These are phyloP conservation scores for Luvunga scandens DNA, from an alignment of 345 rosid species.

Conservation along the genomic window DNA sequence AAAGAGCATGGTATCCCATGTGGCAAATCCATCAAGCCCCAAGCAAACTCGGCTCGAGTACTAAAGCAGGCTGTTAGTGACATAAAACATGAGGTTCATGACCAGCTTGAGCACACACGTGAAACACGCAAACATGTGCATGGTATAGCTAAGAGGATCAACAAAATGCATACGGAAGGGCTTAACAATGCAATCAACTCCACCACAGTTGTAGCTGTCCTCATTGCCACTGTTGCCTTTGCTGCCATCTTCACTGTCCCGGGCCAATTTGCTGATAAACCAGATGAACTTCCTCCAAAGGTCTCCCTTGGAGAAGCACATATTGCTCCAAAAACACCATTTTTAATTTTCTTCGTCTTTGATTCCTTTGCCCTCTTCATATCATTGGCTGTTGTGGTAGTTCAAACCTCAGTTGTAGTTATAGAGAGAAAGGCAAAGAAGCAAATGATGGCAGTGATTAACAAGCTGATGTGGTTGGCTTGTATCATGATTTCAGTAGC, in stretches of 20 bases:
- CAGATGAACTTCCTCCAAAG: slow-evolving; percentile 20
- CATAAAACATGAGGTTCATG: slow-evolving; percentile 78
- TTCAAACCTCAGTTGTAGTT: slow-evolving; percentile 90
- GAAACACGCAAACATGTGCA: slow-evolving; percentile 67
- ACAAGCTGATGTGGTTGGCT: slow-evolving; percentile 96
- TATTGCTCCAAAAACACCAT: slow-evolving; percentile 52
- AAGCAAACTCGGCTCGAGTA: slow-evolving; percentile 41
- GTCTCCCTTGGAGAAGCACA: slow-evolving; percentile 65
- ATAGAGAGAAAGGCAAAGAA: slow-evolving; percentile 78
- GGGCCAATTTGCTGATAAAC: slow-evolving; percentile 65
- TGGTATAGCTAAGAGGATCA: slow-evolving; percentile 73
- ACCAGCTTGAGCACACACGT: slow-evolving; percentile 73
- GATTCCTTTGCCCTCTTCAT: slow-evolving; percentile 90
- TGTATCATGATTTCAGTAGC: slow-evolving; percentile 83
- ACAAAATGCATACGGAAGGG: slow-evolving; percentile 82
- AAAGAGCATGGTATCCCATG: slow-evolving; percentile 49
- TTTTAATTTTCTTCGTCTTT: slow-evolving; percentile 64
- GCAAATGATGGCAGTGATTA: slow-evolving; percentile 84
- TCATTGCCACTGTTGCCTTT: slow-evolving; percentile 87
- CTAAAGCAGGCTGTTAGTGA: slow-evolving; percentile 88
- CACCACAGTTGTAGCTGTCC: slow-evolving; percentile 85
- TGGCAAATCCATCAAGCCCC: slow-evolving; percentile 55
- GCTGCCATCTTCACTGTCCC: slow-evolving; percentile 92
- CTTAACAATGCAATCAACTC: slow-evolving; percentile 92
- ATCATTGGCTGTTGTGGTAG: slow-evolving; percentile 89